phyloP scores from a whole-genome alignment of 495 filamentous ascomycete genomes.

The Oidiodendron maius region DNA sequence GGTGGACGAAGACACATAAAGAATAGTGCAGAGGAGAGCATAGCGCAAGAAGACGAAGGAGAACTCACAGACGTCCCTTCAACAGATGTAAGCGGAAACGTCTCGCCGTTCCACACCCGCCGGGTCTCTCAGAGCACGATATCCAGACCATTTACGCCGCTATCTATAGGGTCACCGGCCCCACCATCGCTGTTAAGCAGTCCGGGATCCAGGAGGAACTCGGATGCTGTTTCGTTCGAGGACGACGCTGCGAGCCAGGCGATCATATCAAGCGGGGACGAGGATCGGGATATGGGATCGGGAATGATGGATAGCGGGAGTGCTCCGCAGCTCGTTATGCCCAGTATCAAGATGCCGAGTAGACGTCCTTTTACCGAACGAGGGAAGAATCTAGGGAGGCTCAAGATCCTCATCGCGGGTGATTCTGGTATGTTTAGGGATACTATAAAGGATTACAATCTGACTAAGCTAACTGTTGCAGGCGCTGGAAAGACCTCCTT shows the following conservation, averaged over 20 bases:
- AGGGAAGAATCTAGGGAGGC: conserved; percentile 75
- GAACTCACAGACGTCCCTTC: conserved; percentile 22
- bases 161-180: conserved; percentile 41
- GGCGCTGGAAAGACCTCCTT: conserved; percentile 81
- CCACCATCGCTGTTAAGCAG: conserved; percentile 40
- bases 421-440: conserved; percentile 57
- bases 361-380: conserved; percentile 85
- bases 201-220: conserved; percentile 45
- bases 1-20: conserved; percentile 24
- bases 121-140: conserved; percentile 26
- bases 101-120: conserved; percentile 25
- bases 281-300: conserved; percentile 28
- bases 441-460: too few species aligned
- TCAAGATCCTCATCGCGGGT: conserved; percentile 87
- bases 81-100: conserved; percentile 15
- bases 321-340: conserved; percentile 92
- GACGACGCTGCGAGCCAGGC: conserved; percentile 48
- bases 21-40: conserved; percentile 14
- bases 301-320: conserved; percentile 45
- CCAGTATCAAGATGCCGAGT: conserved; percentile 90
- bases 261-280: conserved; percentile 39
- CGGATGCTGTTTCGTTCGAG: conserved; percentile 37
- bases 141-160: conserved; percentile 51
- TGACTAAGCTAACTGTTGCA: conserved; percentile 28
- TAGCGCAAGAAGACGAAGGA: conserved; percentile 7